phyloP scores from a whole-genome alignment of 768 basidiomycete species.

The Podaxis carcinomalis region DNA sequence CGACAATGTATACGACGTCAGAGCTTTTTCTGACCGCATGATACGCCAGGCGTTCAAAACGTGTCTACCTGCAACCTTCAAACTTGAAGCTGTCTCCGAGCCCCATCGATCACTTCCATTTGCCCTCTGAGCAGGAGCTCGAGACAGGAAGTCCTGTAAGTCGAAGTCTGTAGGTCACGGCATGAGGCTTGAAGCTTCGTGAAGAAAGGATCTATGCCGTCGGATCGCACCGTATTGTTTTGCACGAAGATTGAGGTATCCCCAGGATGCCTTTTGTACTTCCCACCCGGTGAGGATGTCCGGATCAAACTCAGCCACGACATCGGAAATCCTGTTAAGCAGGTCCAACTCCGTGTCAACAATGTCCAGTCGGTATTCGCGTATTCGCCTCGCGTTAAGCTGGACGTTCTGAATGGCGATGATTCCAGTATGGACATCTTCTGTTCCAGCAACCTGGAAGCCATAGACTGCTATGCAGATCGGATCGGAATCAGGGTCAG shows the following conservation, averaged over 20 bases:
- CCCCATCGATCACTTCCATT: slow-evolving; percentile 65
- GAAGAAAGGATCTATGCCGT: background rate
- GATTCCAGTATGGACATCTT: slow-evolving; percentile 38
- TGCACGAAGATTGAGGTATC: slow-evolving; percentile 75
- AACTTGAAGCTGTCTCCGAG: slow-evolving; percentile 68
- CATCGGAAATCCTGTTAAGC: slow-evolving; percentile 71
- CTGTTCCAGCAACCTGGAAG: slow-evolving; percentile 48
- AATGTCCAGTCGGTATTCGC: slow-evolving; percentile 41
- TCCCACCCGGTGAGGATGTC: slow-evolving; percentile 95
- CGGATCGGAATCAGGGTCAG: slow-evolving; percentile 63
- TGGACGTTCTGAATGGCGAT: slow-evolving; percentile 45
- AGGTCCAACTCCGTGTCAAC: slow-evolving; percentile 75
- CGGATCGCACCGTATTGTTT: slow-evolving; percentile 45
- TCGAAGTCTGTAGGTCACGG: slow-evolving; percentile 54
- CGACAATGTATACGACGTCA: slow-evolving; percentile 84
- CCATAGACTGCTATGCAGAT: slow-evolving; percentile 73
- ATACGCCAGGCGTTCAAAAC: slow-evolving; percentile 92
- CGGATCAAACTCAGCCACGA: slow-evolving; percentile 76
- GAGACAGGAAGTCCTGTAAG: slow-evolving; percentile 66
- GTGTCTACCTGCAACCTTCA: slow-evolving; percentile 84
- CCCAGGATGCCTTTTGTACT: slow-evolving; percentile 85
- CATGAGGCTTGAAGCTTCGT: background rate
- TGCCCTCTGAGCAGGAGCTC: slow-evolving; percentile 53
- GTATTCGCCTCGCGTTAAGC: slow-evolving; percentile 36
- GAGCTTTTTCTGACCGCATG: slow-evolving; percentile 77